phyloP scores from a whole-genome alignment of 768 basidiomycete genomes.

The Hypholoma sublateritium region DNA sequence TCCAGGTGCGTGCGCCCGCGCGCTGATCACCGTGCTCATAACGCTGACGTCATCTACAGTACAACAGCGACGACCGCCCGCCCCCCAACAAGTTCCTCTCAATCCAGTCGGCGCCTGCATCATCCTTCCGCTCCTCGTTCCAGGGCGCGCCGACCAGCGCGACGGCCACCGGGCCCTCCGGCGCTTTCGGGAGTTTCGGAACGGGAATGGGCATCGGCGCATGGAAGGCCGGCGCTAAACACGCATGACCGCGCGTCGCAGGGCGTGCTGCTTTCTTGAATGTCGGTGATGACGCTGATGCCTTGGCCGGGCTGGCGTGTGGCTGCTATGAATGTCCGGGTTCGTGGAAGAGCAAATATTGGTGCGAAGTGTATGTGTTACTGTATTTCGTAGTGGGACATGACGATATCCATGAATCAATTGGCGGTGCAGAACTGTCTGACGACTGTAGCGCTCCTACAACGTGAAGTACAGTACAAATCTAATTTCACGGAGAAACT shows the following conservation, averaged over 20 bases:
- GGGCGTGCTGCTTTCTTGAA: no score
- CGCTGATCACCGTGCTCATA: not conserved
- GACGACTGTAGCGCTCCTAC: no score
- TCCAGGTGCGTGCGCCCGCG: constrained; percentile 59
- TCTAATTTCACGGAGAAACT: no score
- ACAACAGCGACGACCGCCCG: constrained; percentile 86
- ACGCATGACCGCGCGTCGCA: not conserved
- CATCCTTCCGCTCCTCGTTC: constrained; percentile 70
- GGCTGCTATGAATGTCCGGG: not conserved
- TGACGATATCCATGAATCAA: not conserved
- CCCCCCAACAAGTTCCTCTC: constrained; percentile 79
- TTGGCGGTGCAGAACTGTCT: not conserved
- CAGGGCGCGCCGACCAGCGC: constrained; percentile 25
- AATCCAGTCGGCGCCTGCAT: constrained; percentile 68
- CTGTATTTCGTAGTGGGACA: not conserved
- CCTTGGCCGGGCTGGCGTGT: no score
- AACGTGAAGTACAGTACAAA: no score
- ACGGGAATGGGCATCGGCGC: constrained; percentile 25
- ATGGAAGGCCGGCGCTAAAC: constrained; percentile 19
- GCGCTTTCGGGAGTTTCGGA: constrained; percentile 23
- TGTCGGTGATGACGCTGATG: no score
- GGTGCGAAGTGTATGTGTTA: not conserved
- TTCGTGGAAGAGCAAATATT: not conserved
- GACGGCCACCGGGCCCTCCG: constrained; percentile 3
- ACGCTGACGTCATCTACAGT: constrained; percentile 39